A percentile compares a stretch with the other conserved stretches of the same genome.
Conservation (phyloP, 1,284 basidiomycete species). For the Melanopsichium pennsylvanicum region DNA sequence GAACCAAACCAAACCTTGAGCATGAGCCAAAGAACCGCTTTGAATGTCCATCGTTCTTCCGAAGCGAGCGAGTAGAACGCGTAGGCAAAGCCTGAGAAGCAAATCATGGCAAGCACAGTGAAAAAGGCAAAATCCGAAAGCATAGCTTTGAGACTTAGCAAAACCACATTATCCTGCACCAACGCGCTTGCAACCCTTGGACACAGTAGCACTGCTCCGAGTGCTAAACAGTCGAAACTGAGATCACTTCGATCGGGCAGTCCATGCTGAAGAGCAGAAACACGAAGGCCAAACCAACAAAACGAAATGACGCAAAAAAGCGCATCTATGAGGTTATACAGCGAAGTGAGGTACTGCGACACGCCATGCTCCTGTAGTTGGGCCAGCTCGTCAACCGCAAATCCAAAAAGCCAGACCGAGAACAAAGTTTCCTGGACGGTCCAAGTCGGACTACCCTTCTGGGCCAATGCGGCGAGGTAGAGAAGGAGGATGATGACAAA, state of each 20-base stretch:
- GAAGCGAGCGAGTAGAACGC: conserved; percentile 79
- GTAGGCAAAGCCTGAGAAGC: conserved; percentile 85
- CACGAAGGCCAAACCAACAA: conserved; percentile 62
- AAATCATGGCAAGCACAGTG: conserved; percentile 77
- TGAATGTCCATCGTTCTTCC: conserved; percentile 65
- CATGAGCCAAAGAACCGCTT: conserved; percentile 88
- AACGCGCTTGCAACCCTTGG: conserved; percentile 66
- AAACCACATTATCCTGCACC: conserved; percentile 66
- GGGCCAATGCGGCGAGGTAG: conserved; percentile 64
- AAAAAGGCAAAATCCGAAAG: conserved; percentile 70
- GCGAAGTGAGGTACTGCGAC: conserved; percentile 71
- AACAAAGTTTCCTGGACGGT: conserved; percentile 52
- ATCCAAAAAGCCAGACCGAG: conserved; percentile 69
- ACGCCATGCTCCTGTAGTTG: conserved; percentile 93
- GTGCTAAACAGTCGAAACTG: conserved; percentile 64
- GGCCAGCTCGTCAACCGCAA: conserved; percentile 88
- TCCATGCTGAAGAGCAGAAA: conserved; percentile 57
- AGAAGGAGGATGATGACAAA: conserved; percentile 65
- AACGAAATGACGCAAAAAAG: conserved; percentile 64
- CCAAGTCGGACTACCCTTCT: conserved; percentile 50
- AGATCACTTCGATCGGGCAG: conserved; percentile 52
- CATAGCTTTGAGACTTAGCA: conserved; percentile 74
- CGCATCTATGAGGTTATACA: conserved; percentile 56
- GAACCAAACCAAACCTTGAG: conserved; percentile 74
- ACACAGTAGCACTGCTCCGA: conserved; percentile 64